Evolutionary conservation across 31 red algal genomes (phyloP).

Genomic region (Odonthalia washingtoniensis): DNA sequence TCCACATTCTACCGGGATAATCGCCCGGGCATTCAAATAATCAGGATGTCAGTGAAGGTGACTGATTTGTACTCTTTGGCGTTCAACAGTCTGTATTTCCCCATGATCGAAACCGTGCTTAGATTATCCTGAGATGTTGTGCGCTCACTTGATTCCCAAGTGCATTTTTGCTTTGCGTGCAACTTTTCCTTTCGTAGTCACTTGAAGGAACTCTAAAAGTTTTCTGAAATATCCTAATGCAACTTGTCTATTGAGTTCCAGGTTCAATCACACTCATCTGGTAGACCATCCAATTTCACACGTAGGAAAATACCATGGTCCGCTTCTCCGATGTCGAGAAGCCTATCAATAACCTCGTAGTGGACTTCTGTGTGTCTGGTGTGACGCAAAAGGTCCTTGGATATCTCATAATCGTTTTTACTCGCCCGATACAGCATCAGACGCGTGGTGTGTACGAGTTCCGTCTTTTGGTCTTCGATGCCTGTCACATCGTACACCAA

Average conservation of each 20-base stretch:
- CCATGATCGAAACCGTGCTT: too few species aligned
- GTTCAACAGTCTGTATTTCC: too few species aligned
- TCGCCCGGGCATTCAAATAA: too few species aligned
- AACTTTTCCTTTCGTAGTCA: too few species aligned
- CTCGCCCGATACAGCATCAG: conserved; percentile 9
- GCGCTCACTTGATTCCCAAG: too few species aligned
- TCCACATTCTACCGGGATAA: too few species aligned
- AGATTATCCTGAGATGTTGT: too few species aligned
- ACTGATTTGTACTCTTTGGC: too few species aligned
- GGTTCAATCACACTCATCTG: conserved; percentile 42
- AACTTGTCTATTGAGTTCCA: conserved; percentile 28
- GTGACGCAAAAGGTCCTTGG: background rate
- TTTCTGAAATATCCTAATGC: conserved; percentile 30
- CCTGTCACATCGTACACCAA: conserved; percentile 40
- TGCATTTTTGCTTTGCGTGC: too few species aligned
- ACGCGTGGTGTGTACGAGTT: conserved; percentile 31
- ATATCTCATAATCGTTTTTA: background rate
- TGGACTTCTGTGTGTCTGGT: conserved; percentile 14
- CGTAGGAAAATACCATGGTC: background rate
- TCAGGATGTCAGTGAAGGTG: too few species aligned
- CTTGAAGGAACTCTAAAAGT: too few species aligned
- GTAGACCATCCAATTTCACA: conserved; percentile 30
- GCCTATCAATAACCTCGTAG: conserved; percentile 22
- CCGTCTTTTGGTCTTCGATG: conserved; percentile 7
- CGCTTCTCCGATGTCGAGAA: conserved; percentile 34